Evolutionary conservation across 306 rosid species (phyloP).

Genomic region (Gastrolobium bilobum): DNA sequence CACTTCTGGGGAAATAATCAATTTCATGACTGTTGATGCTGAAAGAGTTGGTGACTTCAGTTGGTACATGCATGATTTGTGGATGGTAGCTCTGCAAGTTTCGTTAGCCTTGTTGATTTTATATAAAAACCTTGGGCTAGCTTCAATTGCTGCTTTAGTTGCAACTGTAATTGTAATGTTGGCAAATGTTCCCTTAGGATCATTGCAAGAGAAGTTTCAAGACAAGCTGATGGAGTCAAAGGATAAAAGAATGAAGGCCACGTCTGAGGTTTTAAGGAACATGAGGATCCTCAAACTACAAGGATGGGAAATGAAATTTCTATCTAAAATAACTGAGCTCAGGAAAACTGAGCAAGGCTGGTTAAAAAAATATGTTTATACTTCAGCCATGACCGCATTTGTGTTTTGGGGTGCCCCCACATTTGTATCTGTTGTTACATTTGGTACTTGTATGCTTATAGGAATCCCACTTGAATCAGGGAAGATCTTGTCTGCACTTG

Average conservation of each 20-base stretch:
- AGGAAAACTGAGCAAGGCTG: slow-evolving; percentile 59
- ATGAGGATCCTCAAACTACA: slow-evolving; percentile 75
- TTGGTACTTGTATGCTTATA: slow-evolving; percentile 56
- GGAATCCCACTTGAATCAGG: slow-evolving; percentile 70
- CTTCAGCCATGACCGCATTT: slow-evolving; percentile 47
- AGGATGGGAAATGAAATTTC: slow-evolving; percentile 79
- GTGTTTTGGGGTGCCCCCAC: slow-evolving; percentile 65
- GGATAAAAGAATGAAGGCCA: slow-evolving; percentile 66
- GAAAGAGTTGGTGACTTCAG: slow-evolving; percentile 58
- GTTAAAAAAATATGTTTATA: slow-evolving; percentile 58
- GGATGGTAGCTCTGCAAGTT: slow-evolving; percentile 59
- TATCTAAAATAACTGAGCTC: slow-evolving; percentile 52
- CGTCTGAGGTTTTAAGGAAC: slow-evolving; percentile 70
- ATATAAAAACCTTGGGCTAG: slow-evolving; percentile 63
- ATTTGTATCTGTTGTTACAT: slow-evolving; percentile 62
- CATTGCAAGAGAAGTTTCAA: slow-evolving; percentile 57
- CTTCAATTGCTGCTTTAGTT: slow-evolving; percentile 58
- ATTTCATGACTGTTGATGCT: slow-evolving; percentile 67
- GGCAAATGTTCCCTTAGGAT: slow-evolving; percentile 63
- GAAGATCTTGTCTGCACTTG: slow-evolving; percentile 67
- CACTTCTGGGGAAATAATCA: slow-evolving; percentile 65
- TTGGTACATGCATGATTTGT: slow-evolving; percentile 58
- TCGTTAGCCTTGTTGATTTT: slow-evolving; percentile 55
- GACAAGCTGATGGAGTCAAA: slow-evolving; percentile 66
- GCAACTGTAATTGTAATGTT: slow-evolving; percentile 61